Evolutionary conservation across 768 basidiomycete genomes (phyloP).

Genomic region (Leccinum variicolor): DNA sequence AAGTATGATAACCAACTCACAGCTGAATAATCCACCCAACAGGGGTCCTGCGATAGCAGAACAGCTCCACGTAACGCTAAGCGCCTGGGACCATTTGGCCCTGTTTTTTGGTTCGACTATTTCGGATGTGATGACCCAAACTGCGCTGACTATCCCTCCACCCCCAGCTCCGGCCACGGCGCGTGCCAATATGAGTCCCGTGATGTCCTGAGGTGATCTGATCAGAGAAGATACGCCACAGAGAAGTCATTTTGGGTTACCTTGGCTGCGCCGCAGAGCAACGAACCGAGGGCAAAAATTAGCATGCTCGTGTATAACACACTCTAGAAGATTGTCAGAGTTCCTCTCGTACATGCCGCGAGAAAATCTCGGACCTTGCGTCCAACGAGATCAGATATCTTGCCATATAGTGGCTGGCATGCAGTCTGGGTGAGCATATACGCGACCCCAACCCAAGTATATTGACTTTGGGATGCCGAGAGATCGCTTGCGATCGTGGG

Average conservation of each 20-base stretch:
- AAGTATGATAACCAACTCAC: slow-evolving; percentile 38
- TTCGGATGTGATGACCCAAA: slow-evolving; percentile 86
- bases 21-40: slow-evolving; percentile 79
- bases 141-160: slow-evolving; percentile 80
- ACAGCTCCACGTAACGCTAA: slow-evolving; percentile 84
- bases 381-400: slow-evolving; percentile 75
- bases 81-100: slow-evolving; percentile 82
- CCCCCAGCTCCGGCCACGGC: slow-evolving; percentile 75
- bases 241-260: slow-evolving; percentile 36
- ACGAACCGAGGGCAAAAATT: slow-evolving; percentile 75
- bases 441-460: slow-evolving; percentile 83
- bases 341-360: background rate
- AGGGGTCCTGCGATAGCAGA: slow-evolving; percentile 82
- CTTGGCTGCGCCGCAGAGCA: slow-evolving; percentile 72
- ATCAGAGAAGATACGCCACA: slow-evolving; percentile 16
- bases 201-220: slow-evolving; percentile 32
- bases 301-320: slow-evolving; percentile 71
- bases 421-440: slow-evolving; percentile 88
- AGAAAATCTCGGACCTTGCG: slow-evolving; percentile 54
- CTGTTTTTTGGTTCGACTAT: slow-evolving; percentile 68
- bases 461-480: slow-evolving; percentile 63
- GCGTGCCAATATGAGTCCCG: slow-evolving; percentile 67
- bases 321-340: slow-evolving; percentile 38
- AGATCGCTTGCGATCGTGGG: slow-evolving; percentile 78
- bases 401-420: slow-evolving; percentile 79